These are phyloP conservation scores for Malassezia dermatis DNA, from an alignment of 1,284 basidiomycete genomes.

Conservation along the genomic window DNA sequence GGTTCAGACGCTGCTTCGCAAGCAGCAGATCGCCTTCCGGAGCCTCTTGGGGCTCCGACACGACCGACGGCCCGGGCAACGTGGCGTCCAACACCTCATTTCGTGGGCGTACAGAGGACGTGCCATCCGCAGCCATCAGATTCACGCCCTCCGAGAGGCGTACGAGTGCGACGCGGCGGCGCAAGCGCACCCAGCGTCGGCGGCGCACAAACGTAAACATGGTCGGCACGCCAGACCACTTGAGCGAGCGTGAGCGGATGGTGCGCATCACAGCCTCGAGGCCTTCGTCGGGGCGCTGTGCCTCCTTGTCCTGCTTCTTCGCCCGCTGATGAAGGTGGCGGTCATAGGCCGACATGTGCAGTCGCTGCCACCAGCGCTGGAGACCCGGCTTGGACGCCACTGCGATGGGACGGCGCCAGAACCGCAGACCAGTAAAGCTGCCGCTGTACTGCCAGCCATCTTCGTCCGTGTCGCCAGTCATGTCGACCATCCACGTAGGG, in stretches of 20 bases:
- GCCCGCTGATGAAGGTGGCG: slow-evolving; percentile 17
- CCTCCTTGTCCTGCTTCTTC: slow-evolving; percentile 19
- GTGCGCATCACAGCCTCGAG: slow-evolving; percentile 39
- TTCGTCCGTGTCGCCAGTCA: slow-evolving; percentile 46
- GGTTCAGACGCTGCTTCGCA: slow-evolving; percentile 1
- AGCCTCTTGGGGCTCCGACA: not conserved
- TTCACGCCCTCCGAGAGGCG: not conserved
- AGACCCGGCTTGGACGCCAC: not conserved
- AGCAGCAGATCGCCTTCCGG: not conserved
- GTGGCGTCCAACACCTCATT: not conserved
- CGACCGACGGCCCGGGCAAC: not conserved
- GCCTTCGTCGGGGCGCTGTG: slow-evolving; percentile 33
- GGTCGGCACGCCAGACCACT: slow-evolving; percentile 35
- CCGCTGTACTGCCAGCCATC: slow-evolving; percentile 46
- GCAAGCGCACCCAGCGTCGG: slow-evolving; percentile 41
- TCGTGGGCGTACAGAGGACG: not conserved
- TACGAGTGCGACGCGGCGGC: slow-evolving; percentile 16
- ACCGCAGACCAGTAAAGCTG: slow-evolving; percentile 22
- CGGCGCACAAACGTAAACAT: slow-evolving; percentile 39
- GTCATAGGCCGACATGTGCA: slow-evolving; percentile 1
- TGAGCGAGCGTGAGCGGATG: slow-evolving; percentile 25
- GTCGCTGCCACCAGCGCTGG: slow-evolving; percentile 3
- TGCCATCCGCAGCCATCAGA: not conserved
- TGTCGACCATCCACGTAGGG: slow-evolving; percentile 44
- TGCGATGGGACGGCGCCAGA: slow-evolving; percentile 12